Conservation (phyloP, 768 basidiomycete genomes). For the Kondoa subrosea region DNA sequence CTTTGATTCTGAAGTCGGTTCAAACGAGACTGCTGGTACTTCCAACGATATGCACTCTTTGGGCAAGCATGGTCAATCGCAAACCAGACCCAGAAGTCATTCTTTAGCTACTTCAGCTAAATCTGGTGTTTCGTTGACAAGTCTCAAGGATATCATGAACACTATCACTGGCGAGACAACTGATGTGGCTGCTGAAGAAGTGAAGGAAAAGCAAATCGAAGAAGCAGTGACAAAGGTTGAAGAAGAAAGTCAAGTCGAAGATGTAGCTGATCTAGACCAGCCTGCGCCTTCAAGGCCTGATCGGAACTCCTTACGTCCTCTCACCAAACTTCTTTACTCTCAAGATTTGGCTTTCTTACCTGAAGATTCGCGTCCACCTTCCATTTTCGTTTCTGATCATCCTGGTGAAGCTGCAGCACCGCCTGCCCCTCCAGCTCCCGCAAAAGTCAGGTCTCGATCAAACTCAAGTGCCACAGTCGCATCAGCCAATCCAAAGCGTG, state of each 20-base stretch:
- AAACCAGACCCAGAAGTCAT: too few relatives aligned
- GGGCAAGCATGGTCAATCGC: not conserved
- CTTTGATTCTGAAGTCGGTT: not conserved
- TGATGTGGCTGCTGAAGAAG: too few relatives aligned
- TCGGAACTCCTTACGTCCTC: conserved; percentile 2
- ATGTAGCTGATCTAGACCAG: not conserved
- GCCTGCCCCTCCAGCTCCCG: not conserved
- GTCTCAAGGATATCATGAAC: not conserved
- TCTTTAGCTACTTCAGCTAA: not conserved
- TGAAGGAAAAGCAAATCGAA: not conserved
- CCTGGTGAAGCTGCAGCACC: not conserved
- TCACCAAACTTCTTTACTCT: conserved; percentile 4
- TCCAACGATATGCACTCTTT: not conserved
- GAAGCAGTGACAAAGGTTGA: not conserved
- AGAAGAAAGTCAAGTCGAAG: not conserved
- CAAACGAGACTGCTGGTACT: not conserved
- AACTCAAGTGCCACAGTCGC: not conserved
- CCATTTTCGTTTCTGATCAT: not conserved
- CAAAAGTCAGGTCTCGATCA: not conserved
- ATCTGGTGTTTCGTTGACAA: not conserved
- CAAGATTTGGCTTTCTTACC: not conserved
- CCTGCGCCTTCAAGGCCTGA: not conserved
- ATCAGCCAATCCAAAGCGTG: not conserved
- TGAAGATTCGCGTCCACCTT: not conserved
- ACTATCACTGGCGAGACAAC: not conserved